Conservation (phyloP, 1,284 basidiomycete genomes). For the Sporisorium graminicola region DNA sequence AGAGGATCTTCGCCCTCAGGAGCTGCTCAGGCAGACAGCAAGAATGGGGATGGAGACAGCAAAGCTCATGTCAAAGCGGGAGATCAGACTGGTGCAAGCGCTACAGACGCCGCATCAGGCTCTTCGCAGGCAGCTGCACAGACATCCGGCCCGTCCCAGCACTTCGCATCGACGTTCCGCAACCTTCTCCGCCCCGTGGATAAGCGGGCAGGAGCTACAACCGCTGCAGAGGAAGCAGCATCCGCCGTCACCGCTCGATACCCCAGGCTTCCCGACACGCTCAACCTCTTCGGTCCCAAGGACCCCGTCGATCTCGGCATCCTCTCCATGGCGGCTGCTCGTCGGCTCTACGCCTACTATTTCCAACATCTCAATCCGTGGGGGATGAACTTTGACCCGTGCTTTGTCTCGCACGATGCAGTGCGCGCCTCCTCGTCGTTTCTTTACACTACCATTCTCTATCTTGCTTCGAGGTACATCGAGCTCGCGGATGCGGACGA, state of each 20-base stretch:
- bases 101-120: background rate
- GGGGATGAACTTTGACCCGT: constrained; percentile 51
- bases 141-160: constrained; percentile 26
- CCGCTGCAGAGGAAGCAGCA: constrained; percentile 26
- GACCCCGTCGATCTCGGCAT: constrained; percentile 47
- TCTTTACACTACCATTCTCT: constrained; percentile 48
- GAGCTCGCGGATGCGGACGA: constrained; percentile 35
- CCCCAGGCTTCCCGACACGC: constrained; percentile 35
- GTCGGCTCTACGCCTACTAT: constrained; percentile 43
- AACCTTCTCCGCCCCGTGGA: constrained; percentile 47
- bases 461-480: constrained; percentile 45
- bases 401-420: constrained; percentile 39
- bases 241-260: constrained; percentile 36
- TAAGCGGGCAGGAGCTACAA: constrained; percentile 27
- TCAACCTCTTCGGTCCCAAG: constrained; percentile 33
- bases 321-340: constrained; percentile 36
- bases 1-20: constrained; percentile 3
- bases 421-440: constrained; percentile 43
- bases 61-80: constrained; percentile 10
- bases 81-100: background rate
- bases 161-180: constrained; percentile 44
- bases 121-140: constrained; percentile 10
- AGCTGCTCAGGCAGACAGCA: background rate
- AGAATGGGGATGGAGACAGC: background rate
- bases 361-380: constrained; percentile 48